Percentiles rank a stretch among this genome's conserved stretches.
Conservation (phyloP, 306 rosid species). For the Trichosanthes truncata region DNA sequence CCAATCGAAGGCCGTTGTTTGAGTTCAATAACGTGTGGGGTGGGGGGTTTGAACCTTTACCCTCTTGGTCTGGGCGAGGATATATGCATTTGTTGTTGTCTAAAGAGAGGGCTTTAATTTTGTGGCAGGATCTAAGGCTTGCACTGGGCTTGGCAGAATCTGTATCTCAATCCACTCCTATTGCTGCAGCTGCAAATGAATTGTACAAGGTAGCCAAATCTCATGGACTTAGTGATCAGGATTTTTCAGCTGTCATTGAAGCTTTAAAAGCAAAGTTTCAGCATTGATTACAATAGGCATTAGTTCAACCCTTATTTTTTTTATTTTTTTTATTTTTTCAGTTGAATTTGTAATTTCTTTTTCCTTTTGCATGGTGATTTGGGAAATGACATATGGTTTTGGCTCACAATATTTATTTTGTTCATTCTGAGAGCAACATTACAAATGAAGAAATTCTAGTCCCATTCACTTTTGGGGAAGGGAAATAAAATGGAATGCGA, state of each 20-base stretch:
- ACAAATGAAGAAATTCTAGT: background rate
- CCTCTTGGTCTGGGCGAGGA: background rate
- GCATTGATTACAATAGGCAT: constrained; percentile 14
- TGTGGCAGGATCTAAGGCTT: constrained; percentile 82
- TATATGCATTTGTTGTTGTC: background rate
- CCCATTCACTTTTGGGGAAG: background rate
- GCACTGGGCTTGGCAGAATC: constrained; percentile 88
- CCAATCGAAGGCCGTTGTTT: background rate
- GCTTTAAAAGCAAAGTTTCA: constrained; percentile 64
- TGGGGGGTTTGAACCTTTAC: background rate
- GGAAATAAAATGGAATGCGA: background rate
- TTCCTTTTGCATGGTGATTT: background rate
- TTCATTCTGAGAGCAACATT: background rate
- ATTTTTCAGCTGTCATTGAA: constrained; percentile 94
- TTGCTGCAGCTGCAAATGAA: constrained; percentile 93
- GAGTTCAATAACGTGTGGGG: background rate
- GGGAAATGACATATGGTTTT: background rate
- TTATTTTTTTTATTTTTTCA: background rate
- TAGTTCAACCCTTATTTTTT: background rate
- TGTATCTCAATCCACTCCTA: constrained; percentile 76
- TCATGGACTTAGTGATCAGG: constrained; percentile 71
- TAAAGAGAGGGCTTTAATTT: background rate
- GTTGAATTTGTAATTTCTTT: background rate
- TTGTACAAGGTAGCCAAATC: constrained; percentile 88
- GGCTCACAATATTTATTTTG: background rate